Base-by-base conservation (phyloP, 805 yeast genomes). In the Komagataella pastoris region DNA sequence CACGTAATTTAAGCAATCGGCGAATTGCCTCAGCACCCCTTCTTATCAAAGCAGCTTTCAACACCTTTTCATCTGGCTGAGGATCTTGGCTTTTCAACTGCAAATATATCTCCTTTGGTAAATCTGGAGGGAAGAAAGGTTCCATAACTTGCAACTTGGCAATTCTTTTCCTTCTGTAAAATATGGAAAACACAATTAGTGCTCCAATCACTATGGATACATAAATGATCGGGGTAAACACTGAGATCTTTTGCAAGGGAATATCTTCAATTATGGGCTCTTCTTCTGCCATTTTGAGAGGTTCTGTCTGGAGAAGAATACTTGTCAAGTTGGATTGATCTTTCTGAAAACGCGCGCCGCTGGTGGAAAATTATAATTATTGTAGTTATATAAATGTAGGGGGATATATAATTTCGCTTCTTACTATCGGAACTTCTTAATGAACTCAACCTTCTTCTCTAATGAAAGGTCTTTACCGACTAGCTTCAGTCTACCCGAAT, bases 1-100 rank as follows among this genome's bases (percentile, higher is more conserved):
- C 97, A 63, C 85, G 84, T 63, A 89, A 70, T 61, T 86, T 85
- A 65, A 91, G 74, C 54, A 93, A 74, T 61, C 96, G 77, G 66
- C 95, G 81, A 52, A 93, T 73, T 8, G 89, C 85, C 68, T 91
- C 98, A 7, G 90, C 85, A n/a, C 95, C 87, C 68, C 87, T 76
- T 58, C 78, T 75, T 51, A 81, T 60, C 46, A 82, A 61, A 1
- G 86, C 85, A 14, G 87, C 83, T 61, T 84, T 85, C 59, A 86
- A 59, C 18, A 87, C 82, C 60, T 83, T 87, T 21, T 84, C 91
- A 56, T 90, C 89, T 5, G 89, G 86, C 54, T 79, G 78, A 24
- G 77, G 75, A 17, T 74, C 73, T 59, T 71, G 72, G 14, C 68
- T 70, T 58, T 79, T 77, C 52, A 90, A 70, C 49, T 81, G 75